phyloP scores from a whole-genome alignment of 169 alveolate species.

The Besnoitia besnoiti region DNA sequence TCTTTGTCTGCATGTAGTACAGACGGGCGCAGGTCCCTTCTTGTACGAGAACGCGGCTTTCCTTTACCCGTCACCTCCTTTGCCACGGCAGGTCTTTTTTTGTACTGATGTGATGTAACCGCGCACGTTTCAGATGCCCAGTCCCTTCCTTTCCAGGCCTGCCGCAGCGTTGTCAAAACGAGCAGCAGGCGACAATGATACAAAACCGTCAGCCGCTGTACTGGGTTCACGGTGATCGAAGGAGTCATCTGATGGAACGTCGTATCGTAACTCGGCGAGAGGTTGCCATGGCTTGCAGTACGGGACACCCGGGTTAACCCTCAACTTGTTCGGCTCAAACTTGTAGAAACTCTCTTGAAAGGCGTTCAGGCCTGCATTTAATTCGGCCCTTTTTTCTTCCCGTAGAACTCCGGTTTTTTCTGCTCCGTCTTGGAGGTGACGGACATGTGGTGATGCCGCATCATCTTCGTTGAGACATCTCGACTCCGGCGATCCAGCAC shows the following conservation, averaged over 20 bases:
- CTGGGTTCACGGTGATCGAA: background rate
- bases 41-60: too few relatives aligned
- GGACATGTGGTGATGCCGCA: too few relatives aligned
- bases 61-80: too few relatives aligned
- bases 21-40: too few relatives aligned
- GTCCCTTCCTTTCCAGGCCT: background rate
- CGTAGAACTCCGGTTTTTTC: background rate
- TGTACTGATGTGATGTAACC: too few relatives aligned
- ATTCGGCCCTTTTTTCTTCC: background rate
- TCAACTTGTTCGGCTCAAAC: slow-evolving; percentile 17
- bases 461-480: too few relatives aligned
- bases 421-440: background rate
- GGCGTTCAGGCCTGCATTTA: background rate
- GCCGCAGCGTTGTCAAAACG: background rate
- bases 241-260: background rate
- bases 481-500: too few relatives aligned
- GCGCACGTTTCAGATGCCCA: background rate
- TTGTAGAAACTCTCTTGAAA: slow-evolving; percentile 10
- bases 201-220: background rate
- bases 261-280: background rate
- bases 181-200: background rate
- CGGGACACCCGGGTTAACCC: background rate
- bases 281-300: slow-evolving; percentile 41
- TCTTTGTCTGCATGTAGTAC: too few relatives aligned
- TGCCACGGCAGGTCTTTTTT: too few relatives aligned